Percentiles rank a stretch among this genome's conserved stretches.
Conservation (phyloP, 495 filamentous ascomycete species). For the Thermothielavioides terrestris region DNA sequence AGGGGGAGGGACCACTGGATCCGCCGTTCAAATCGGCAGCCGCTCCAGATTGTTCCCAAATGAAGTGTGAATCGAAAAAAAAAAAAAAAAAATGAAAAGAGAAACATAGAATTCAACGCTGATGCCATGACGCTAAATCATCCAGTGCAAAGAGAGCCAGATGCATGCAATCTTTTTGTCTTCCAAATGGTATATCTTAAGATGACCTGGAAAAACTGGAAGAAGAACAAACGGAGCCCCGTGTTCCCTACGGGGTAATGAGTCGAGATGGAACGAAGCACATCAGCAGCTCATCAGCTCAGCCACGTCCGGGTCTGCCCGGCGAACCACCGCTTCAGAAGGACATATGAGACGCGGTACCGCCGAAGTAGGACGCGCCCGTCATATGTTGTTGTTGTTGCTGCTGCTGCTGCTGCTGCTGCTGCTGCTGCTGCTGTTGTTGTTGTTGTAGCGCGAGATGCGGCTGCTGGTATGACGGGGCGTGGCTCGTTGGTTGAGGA, state of each 20-base stretch:
- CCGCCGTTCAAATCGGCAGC: no score
- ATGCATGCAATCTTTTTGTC: conserved; percentile 33
- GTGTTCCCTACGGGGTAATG: conserved; percentile 1
- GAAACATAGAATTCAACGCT: conserved; percentile 31
- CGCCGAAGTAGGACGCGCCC: conserved; percentile 27
- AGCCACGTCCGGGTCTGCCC: conserved; percentile 2
- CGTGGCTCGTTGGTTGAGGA: conserved; percentile 30
- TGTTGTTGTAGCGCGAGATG: conserved; percentile 20
- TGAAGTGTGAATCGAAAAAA: conserved; percentile 10
- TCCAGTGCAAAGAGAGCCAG: conserved; percentile 25
- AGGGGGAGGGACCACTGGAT: no score
- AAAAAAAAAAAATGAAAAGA: conserved; percentile 14
- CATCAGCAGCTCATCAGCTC: conserved; percentile 12
- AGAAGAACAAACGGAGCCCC: conserved; percentile 17
- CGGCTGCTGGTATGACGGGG: conserved; percentile 15
- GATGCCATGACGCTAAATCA: conserved; percentile 34
- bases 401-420: no score
- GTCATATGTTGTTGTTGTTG: conserved; percentile 23
- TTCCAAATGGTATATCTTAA: conserved; percentile 29
- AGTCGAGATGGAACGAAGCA: conserved; percentile 5
- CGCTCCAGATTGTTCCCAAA: conserved; percentile 15
- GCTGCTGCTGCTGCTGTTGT: no score
- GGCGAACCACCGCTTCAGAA: conserved; percentile 28
- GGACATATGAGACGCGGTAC: conserved; percentile 21
- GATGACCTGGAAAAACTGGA: conserved; percentile 24